A percentile compares a stretch with the other conserved stretches of the same genome.
phyloP scores from a whole-genome alignment of 2,329 filamentous ascomycete genomes.

The Alternaria gansuensis region DNA sequence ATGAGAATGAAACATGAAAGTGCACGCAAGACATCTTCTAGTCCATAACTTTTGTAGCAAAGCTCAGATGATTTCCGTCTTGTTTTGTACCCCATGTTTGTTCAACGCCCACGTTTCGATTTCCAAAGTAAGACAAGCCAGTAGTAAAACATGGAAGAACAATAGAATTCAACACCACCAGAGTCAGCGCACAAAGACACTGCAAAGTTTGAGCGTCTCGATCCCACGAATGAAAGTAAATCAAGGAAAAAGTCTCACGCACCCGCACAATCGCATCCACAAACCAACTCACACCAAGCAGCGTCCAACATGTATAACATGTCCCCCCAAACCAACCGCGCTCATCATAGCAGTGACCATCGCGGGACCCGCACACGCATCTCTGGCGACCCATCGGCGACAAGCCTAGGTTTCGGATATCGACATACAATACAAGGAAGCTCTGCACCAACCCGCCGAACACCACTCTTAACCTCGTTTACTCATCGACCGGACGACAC shows the following conservation, averaged over 20 bases:
- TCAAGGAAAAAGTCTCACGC: background rate
- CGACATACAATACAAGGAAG: background rate
- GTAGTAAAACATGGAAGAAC: background rate
- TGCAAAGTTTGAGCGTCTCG: background rate
- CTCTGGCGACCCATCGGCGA: too few species aligned
- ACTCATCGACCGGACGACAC: background rate
- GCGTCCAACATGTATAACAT: slow-evolving; percentile 3
- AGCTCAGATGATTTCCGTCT: background rate
- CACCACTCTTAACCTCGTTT: too few species aligned
- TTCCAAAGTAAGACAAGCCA: background rate
- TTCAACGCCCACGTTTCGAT: background rate
- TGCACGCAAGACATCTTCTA: background rate
- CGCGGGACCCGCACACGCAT: too few species aligned
- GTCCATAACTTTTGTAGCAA: background rate
- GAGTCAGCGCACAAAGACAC: background rate
- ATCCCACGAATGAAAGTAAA: background rate
- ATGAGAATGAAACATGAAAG: background rate
- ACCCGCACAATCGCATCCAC: background rate
- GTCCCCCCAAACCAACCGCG: background rate
- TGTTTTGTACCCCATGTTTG: background rate
- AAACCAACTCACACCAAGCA: slow-evolving; percentile 6
- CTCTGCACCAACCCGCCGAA: background rate
- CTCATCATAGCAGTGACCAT: background rate
- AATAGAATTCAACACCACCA: background rate
- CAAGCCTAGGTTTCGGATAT: background rate